Evolutionary conservation across 441 rosid species (phyloP), one percentile per base, ranked within the genome.

Genomic region (Lepidium campestre): DNA sequence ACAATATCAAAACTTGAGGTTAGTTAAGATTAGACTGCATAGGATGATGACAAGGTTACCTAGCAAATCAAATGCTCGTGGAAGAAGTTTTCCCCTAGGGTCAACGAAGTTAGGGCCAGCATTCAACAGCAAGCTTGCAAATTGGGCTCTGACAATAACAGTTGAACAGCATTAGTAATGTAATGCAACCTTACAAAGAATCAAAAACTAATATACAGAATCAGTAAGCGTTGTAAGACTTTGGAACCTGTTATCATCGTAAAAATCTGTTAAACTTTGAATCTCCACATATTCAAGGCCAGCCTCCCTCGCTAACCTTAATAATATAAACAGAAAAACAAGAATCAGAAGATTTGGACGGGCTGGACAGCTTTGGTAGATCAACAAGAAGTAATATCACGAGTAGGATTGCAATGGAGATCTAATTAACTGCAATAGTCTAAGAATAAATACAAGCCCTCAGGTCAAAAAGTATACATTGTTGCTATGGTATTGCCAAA

Each of bases 281-380:
- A 94, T 91, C 81, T 94, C 99, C 53, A 94, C 86, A 49, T 89
- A 94, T 72, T 91, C 99, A 58, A 94, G 84, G 74, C 98, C 97
- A 78, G 98, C 96, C 80, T 94, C 98, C 69, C 96, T 76, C 7
- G 98, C 98, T 85, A 94, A 86, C 83, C 99, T 94, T 79, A 55
- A 39, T 35, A 48, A 37, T 13, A 67, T 7, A 55, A 37, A 35
- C 61, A 70, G 47, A 27, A 17, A 7, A 0, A 0, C 6, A 3
- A 31, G 41, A 40, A 20, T 36, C 4, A 0, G 34, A 65, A 42
- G 34, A 49, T 57, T 22, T 56, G 20, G 41, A 59, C 23, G 45
- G 31, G 52, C 12, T 53, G 27, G 67, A 60, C 41, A 14, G 36
- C 47, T 10, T 10, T 9, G 48, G 8, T 57, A 57, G 40, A 13